phyloP scores from a whole-genome alignment of 2,329 filamentous ascomycete species.

The Epichloe gansuensis region DNA sequence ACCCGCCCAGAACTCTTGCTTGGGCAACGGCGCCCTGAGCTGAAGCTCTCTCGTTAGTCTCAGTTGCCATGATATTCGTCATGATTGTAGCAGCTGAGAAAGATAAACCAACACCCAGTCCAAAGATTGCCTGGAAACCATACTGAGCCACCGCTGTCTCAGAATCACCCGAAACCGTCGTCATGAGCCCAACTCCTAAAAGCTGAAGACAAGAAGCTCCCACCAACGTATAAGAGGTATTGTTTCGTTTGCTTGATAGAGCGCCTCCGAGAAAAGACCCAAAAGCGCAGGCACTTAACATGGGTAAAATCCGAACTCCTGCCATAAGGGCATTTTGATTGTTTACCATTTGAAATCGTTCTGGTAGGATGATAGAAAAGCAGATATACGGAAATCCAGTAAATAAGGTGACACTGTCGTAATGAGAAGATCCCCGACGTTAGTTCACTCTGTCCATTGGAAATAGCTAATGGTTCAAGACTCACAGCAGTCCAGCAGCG shows the following conservation, averaged over 20 bases:
- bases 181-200: conserved; percentile 38
- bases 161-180: conserved; percentile 24
- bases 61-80: conserved; percentile 38
- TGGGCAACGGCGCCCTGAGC: conserved; percentile 50
- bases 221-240: conserved; percentile 39
- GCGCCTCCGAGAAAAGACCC: conserved; percentile 44
- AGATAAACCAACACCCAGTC: conserved; percentile 46
- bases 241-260: conserved; percentile 40
- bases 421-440: neutral
- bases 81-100: conserved; percentile 47
- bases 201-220: conserved; percentile 38
- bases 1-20: conserved; percentile 46
- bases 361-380: conserved; percentile 45
- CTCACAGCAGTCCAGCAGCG: conserved; percentile 36
- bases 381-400: conserved; percentile 46
- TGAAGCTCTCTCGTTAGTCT: conserved; percentile 38
- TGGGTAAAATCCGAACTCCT: conserved; percentile 44
- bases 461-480: conserved; percentile 3
- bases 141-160: conserved; percentile 32
- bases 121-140: conserved; percentile 43
- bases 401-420: conserved; percentile 39
- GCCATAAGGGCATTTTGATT: conserved; percentile 39
- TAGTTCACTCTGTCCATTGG: neutral
- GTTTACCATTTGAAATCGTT: conserved; percentile 49
- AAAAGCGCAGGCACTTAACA: conserved; percentile 43